A percentile compares a stretch with the other conserved stretches of the same genome.
Evolutionary conservation across 768 basidiomycete species (phyloP).

Genomic region (Favolaschia claudopus): DNA sequence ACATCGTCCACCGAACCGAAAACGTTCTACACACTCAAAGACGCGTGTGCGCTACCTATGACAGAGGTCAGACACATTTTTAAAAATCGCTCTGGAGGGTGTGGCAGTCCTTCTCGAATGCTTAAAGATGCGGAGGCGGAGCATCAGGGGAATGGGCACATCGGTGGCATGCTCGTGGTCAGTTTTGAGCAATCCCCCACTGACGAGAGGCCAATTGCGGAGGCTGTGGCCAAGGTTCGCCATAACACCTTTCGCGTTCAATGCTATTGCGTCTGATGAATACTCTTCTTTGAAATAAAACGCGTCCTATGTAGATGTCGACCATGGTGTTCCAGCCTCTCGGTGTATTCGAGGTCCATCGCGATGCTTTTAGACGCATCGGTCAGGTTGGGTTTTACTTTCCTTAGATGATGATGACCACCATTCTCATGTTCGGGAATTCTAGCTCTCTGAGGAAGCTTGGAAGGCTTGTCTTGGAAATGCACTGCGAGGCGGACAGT

Average conservation of each 20-base stretch:
- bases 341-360: constrained; percentile 10
- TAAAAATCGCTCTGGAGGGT: neutral
- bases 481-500: constrained; percentile 5
- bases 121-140: neutral
- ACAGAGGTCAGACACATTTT: constrained; percentile 2
- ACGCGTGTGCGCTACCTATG: neutral
- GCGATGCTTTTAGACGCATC: neutral
- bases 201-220: neutral
- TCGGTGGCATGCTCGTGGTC: constrained; percentile 13
- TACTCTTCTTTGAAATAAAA: neutral
- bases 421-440: neutral
- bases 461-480: constrained; percentile 14
- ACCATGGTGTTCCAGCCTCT: constrained; percentile 3
- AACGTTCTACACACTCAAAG: constrained; percentile 14
- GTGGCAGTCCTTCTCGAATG: neutral
- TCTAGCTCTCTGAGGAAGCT: neutral
- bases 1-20: constrained; percentile 1
- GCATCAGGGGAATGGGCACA: neutral
- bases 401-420: neutral
- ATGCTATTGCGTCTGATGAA: neutral
- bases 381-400: constrained; percentile 1
- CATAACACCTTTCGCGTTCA: neutral
- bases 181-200: constrained; percentile 6
- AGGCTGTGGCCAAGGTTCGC: neutral
- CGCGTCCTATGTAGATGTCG: neutral